These are phyloP conservation scores for Coniochaeta pulveracea DNA, from an alignment of 2,329 filamentous ascomycete genomes.

Conservation along the genomic window DNA sequence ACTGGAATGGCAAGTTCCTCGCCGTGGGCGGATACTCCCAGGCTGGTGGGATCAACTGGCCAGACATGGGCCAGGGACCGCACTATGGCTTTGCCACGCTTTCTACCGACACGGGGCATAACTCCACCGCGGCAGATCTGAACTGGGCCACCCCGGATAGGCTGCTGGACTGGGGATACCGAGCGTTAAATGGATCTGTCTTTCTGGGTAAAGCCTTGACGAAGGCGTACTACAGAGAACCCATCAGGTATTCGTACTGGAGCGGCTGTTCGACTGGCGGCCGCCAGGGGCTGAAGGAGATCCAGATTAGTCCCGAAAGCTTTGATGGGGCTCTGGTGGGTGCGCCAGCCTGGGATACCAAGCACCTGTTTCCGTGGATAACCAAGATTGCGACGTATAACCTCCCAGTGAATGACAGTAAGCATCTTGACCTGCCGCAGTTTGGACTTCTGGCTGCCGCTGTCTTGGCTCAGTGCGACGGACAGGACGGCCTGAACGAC, in stretches of 20 bases:
- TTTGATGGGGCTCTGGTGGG: constrained; percentile 48
- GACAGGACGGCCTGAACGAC: constrained; percentile 33
- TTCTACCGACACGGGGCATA: constrained; percentile 28
- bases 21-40: constrained; percentile 17
- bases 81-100: constrained; percentile 26
- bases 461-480: constrained; percentile 34
- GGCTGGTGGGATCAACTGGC: constrained; percentile 15
- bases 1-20: constrained; percentile 20
- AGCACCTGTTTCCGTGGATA: constrained; percentile 26
- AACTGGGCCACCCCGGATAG: constrained; percentile 24
- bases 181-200: constrained; percentile 32
- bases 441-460: constrained; percentile 25
- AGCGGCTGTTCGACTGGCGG: constrained; percentile 49
- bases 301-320: constrained; percentile 39
- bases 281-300: constrained; percentile 42
- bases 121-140: constrained; percentile 14
- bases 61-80: constrained; percentile 12
- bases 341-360: constrained; percentile 27
- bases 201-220: constrained; percentile 32
- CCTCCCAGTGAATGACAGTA: constrained; percentile 24
- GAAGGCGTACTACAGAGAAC: constrained; percentile 25
- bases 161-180: constrained; percentile 22
- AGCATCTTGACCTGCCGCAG: constrained; percentile 28
- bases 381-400: constrained; percentile 31
- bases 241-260: constrained; percentile 39